Base-by-base conservation (phyloP, 2,329 filamentous ascomycete genomes). In the Ceratocystis eucalypticola region DNA sequence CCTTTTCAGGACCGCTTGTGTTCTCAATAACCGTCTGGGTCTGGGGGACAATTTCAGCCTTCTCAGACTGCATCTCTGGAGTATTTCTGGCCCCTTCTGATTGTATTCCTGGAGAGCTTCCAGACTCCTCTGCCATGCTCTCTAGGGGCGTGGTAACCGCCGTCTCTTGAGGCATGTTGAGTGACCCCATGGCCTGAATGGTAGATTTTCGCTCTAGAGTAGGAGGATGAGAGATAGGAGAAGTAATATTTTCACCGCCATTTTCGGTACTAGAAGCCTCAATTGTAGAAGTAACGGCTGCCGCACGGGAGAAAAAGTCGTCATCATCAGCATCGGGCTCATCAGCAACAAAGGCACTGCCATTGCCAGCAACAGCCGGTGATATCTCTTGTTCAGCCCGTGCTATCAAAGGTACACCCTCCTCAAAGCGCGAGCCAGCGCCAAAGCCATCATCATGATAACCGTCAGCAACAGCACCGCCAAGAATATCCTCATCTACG, bases 151-250 rank as follows among this genome's bases (percentile, higher is more conserved):
- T 8, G 4, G 6, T 12, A 15, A 5, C 53, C 22, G 28, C 41
- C n/a, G 5, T 25, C n/a, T 57, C n/a, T 12, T 17, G 22, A 10
- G 46, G 20, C 20, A 6, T 53, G 28, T 79, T 74, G 68, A 84
- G 71, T 1, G 79, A 78, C 30, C 80, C 77, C 67, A 89, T 76
- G 0, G 87, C 86, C 73, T 90, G 84, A 71, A 81, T 80, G 0
- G 88, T 91, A 22, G 85, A 87, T 73, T 90, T 90, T 66, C 87
- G 81, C 70, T 85, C 80, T n/a, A 90, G 70, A 1, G 74, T 67
- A 48, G 71, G 73, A 53, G 71, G 73, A 3, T 69, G 41, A 10
- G 57, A 50, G 41, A 61, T 50, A 48, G 10, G 10, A 41, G 37
- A 41, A 41, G 37, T 10, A 41, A 12, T 15, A 12, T 70, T n/a